phyloP scores from a whole-genome alignment of 78 protist species.

The Dictyostelium capitatum region DNA sequence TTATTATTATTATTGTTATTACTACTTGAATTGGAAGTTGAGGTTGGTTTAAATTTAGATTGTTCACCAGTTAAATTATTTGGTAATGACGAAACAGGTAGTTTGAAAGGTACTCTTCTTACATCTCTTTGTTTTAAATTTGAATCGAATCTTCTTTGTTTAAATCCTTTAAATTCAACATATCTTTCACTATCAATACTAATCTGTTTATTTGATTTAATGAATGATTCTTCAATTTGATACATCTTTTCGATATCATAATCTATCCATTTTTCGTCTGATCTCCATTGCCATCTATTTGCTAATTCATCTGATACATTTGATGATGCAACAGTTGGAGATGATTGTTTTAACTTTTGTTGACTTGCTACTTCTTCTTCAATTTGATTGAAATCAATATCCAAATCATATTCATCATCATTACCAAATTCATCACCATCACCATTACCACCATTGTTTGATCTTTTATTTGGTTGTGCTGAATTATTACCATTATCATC shows the following conservation, averaged over 20 bases:
- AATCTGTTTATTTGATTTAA: background rate
- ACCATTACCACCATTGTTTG: background rate
- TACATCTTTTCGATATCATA: slow-evolving; percentile 36
- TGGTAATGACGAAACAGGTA: background rate
- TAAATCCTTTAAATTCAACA: background rate
- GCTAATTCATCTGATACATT: background rate
- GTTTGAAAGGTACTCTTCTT: slow-evolving; percentile 17
- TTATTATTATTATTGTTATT: background rate
- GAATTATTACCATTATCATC: background rate
- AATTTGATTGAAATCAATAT: background rate
- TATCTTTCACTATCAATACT: slow-evolving; percentile 4
- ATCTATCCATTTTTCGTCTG: background rate
- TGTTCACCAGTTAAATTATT: slow-evolving; percentile 1
- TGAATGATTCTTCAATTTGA: slow-evolving; percentile 10
- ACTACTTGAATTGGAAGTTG: background rate
- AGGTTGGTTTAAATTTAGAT: slow-evolving; percentile 6
- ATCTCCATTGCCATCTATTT: slow-evolving; percentile 34
- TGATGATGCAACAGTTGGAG: background rate
- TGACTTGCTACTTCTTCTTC: background rate
- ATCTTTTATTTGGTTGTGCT: background rate
- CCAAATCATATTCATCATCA: slow-evolving; percentile 22
- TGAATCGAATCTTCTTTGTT: slow-evolving; percentile 40
- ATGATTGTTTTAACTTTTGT: background rate
- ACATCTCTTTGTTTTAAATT: slow-evolving; percentile 15
- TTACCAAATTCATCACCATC: background rate